Evolutionary conservation across 352 stramenopile genomes (phyloP).

Genomic region (Phytophthora sansomeana): DNA sequence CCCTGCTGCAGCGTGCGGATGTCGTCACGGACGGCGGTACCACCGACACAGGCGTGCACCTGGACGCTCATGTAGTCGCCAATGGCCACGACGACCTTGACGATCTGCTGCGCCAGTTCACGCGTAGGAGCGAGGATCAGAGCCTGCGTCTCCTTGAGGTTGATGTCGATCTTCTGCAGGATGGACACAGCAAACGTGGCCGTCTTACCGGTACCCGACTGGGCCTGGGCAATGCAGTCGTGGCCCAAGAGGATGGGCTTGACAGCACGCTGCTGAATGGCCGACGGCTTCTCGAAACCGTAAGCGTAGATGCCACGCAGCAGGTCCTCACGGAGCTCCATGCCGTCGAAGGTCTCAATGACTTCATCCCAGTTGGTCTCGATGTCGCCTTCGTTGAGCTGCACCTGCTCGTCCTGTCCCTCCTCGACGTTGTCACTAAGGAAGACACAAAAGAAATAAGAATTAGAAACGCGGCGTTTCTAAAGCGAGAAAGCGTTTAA

Average conservation of each 20-base stretch:
- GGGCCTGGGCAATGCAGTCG: slow-evolving; percentile 99
- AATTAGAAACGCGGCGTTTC: slow-evolving; percentile 15
- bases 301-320: slow-evolving; percentile 99
- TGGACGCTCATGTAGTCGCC: slow-evolving; percentile 97
- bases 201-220: slow-evolving; percentile 99
- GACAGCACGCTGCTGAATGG: slow-evolving; percentile 99
- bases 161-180: slow-evolving; percentile 97
- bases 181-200: slow-evolving; percentile 99
- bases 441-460: slow-evolving; percentile 2
- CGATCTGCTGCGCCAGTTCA: slow-evolving; percentile 99
- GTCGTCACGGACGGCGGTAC: slow-evolving; percentile 98
- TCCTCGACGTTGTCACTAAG: slow-evolving; percentile 69
- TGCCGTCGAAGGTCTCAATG: slow-evolving; percentile 98
- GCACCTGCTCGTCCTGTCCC: slow-evolving; percentile 69
- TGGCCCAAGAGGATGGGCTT: slow-evolving; percentile 98
- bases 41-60: slow-evolving; percentile 98
- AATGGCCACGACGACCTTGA: slow-evolving; percentile 97
- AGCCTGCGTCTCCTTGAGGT: slow-evolving; percentile 96
- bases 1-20: slow-evolving; percentile 98
- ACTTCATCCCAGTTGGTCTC: slow-evolving; percentile 99
- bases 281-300: slow-evolving; percentile 99
- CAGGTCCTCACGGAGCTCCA: slow-evolving; percentile 98
- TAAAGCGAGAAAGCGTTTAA: neutral
- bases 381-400: slow-evolving; percentile 94
- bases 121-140: slow-evolving; percentile 99